Base-by-base conservation (phyloP, 495 filamentous ascomycete genomes). In the Penicillium canariense region DNA sequence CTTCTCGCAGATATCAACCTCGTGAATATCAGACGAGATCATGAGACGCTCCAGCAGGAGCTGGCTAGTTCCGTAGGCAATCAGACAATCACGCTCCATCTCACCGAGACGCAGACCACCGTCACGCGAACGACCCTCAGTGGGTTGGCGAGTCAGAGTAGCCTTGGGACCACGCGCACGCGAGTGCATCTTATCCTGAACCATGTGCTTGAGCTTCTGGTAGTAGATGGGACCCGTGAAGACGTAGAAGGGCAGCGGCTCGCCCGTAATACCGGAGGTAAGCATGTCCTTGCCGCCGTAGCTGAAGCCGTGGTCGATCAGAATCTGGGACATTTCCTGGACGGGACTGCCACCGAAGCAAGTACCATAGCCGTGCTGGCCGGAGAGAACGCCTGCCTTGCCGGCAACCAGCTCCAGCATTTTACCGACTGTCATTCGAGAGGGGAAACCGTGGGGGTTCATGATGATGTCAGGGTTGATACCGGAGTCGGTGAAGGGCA, bases 201-300 rank as follows among this genome's bases (percentile, higher is more conserved):
- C 94, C 94, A 99, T 99, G 83, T 99, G 94, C 83, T 97, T 99
- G 38, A 99, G 84, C 62, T 96, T 96, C 79, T 99, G 94, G 80
- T 99, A 99, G 80, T 96, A 99, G 72, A 97, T 97, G 4, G 94
- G 94, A 0, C 94, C 94, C 62, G 93, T 95, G 81, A 97, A 99
- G 71, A 99, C 92, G 66, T 99, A 97, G 32, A 91, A 91, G 40
- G 93, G 89, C 17, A 97, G 80, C 2, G 87, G 80, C 74, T 97
- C 93, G 62, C 94, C 94, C 0, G 95, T 97, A 68, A 97, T 96
- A 40, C 93, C 93, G 3, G 84, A 89, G 1, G 93, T 97, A 48
- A 99, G 84, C 73, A 90, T 96, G 69, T 99, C 94, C 61, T 97
- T 97, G 22, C 94, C 94, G 49, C 89, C 87, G 79, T 96, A 99